phyloP scores from a whole-genome alignment of 306 rosid species.

The Medicago arabica region DNA sequence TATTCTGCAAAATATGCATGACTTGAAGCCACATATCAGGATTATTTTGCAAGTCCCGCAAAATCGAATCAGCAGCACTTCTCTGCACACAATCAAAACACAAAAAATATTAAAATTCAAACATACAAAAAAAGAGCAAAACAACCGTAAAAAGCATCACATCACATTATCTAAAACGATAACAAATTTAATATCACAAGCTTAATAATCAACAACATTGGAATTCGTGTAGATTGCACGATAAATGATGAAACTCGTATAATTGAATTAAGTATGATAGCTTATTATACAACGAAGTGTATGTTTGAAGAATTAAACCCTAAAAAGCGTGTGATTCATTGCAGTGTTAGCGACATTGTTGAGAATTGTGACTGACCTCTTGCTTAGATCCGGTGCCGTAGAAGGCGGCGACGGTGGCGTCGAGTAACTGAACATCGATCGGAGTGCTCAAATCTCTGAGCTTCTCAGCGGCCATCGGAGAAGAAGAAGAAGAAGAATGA shows the following conservation, averaged over 20 bases:
- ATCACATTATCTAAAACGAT: slow-evolving; percentile 14
- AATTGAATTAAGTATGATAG: slow-evolving; percentile 10
- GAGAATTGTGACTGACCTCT: slow-evolving; percentile 59
- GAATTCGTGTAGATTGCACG: neutral
- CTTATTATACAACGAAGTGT: neutral
- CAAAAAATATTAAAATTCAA: neutral
- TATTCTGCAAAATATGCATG: slow-evolving; percentile 86
- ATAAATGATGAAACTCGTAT: neutral
- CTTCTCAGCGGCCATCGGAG: slow-evolving; percentile 92
- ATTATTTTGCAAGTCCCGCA: slow-evolving; percentile 93
- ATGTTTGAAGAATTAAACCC: slow-evolving; percentile 38
- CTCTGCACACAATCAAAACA: slow-evolving; percentile 58
- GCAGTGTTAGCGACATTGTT: neutral
- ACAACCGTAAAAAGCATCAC: neutral
- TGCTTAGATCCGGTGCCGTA: slow-evolving; percentile 99
- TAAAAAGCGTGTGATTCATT: neutral
- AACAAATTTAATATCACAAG: neutral
- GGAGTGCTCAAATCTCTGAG: slow-evolving; percentile 94
- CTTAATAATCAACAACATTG: neutral
- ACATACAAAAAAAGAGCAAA: neutral
- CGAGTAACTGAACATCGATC: slow-evolving; percentile 84
- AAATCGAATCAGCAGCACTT: slow-evolving; percentile 87
- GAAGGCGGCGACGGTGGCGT: slow-evolving; percentile 97
- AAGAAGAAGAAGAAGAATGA: slow-evolving; percentile 22
- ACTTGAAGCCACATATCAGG: slow-evolving; percentile 99